A percentile compares a stretch with the other conserved stretches of the same genome.
phyloP scores from a whole-genome alignment of 345 rosid species.

The Lepidium didymum region DNA sequence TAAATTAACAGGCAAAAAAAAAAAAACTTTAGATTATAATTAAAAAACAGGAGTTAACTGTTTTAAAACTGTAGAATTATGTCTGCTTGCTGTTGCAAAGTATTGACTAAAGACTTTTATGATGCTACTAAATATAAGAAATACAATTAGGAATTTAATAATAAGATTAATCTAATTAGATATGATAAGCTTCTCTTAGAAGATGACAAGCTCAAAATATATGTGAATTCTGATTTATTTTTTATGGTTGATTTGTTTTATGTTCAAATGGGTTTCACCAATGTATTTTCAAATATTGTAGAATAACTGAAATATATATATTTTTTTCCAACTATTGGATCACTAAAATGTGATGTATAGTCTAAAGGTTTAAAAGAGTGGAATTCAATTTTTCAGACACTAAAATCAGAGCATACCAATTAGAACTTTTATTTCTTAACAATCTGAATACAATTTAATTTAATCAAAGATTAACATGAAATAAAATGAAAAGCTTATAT shows the following conservation, averaged over 20 bases:
- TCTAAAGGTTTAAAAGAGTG: no score
- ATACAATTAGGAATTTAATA: background rate
- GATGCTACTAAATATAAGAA: background rate
- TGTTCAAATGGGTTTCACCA: background rate
- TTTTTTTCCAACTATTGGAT: no score
- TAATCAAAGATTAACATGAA: background rate
- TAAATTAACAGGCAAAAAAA: background rate
- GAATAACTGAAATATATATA: no score
- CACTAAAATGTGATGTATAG: no score
- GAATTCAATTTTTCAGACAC: no score
- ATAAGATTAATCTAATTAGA: background rate
- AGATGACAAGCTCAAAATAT: constrained; percentile 7
- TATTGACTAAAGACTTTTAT: constrained; percentile 7
- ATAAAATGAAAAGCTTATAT: background rate
- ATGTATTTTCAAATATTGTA: background rate
- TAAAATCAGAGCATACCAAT: no score
- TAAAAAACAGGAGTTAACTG: background rate
- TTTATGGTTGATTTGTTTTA: background rate
- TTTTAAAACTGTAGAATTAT: background rate
- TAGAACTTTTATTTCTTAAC: no score
- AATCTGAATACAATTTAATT: background rate
- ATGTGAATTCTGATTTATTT: background rate
- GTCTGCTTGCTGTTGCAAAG: background rate
- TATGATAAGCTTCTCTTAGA: background rate
- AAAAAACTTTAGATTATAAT: background rate